Evolutionary conservation across 352 stramenopile species (phyloP), one percentile per base, ranked within the genome.

Genomic region (Halophytophthora polymorphica): DNA sequence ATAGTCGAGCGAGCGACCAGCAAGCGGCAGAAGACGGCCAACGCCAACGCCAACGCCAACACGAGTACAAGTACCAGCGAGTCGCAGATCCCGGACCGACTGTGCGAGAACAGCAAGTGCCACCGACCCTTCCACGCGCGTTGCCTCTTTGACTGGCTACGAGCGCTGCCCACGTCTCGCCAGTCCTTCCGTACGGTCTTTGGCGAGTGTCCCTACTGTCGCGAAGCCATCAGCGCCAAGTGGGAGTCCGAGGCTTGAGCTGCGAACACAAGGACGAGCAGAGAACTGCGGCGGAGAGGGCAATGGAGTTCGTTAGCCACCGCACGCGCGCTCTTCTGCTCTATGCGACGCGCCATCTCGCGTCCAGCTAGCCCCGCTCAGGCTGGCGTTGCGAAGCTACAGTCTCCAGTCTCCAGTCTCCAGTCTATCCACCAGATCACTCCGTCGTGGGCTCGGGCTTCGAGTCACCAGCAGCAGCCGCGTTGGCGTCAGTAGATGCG

Each of bases 121-220:
- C 81, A 82, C 44, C 78, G 87, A 0, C 77, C 84, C 22, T 97
- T 95, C 53, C 89, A 96, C 54, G 76, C 86, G 14, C 84, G 83
- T 33, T 96, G 89, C 48, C 67, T 97, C 22, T 86, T 90, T 48
- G 83, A 93, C 49, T 96, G 88, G 88, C 83, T 97, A 48, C 87
- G 92, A 54, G 77, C 84, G 21, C 52, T 97, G 17, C 84, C 89
- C 1, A 93, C 80, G 7, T 88, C 83, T n/a, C 80, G 88, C 2
- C 80, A 93, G 50, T 95, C 87, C 17, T 96, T 96, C 53, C 86
- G 88, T 61, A 95, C 83, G 1, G 81, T 95, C 36, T 96, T 97
- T 56, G 89, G 88, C 15, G 72, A 91, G 50, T 97, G 89, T 43
- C 89, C 88, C 2, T 96, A 96, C 63, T 97, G 88, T 54, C 74